Base-by-base conservation (phyloP, 768 basidiomycete genomes). In the Termitomyces sp. region DNA sequence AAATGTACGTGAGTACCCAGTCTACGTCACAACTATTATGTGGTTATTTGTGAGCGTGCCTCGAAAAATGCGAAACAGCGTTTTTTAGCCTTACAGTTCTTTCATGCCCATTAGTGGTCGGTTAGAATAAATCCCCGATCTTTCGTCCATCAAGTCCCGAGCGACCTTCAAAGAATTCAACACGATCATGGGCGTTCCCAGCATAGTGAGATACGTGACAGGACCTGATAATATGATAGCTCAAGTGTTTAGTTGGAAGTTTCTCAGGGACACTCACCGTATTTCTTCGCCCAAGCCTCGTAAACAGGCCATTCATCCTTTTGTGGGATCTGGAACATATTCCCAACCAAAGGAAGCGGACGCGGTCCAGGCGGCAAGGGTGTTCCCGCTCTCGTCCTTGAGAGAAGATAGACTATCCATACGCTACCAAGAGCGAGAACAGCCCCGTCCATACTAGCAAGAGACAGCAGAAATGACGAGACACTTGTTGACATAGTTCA, bases 291-390 rank as follows among this genome's bases (percentile, higher is more conserved):
- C 62, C 62, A 62, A 42, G 57, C 58, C 47, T 63, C 60, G 34
- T 63, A 65, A 50, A 62, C 37, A 37, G 60, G 60, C 60, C 64
- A 63, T 60, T 63, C 62, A 43, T 65, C 58, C 43, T 59, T 60
- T 54, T 65, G 64, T 35, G 64, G 64, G 29, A 65, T 63, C 40
- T 65, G 64, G 51, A 65, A 62, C 58, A 65, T 63, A 54, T 65
- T 65, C 14, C 64, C 62, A 46, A 65, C 55, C 1, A 65, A 57
- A 54, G 64, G 64, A 21, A 65, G 58, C 31, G 60, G 58, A 50
- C 58, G 55, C 25, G 62, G 64, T 27, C 64, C 64, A 56, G 58
- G 59, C 2, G 64, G 64, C 37, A 58, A 45, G 44, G 62, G 58
- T 35, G 35, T 51, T 58, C 46, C 58, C 32, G 52, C 45, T 53